Percentiles rank a stretch among this genome's conserved stretches.
Evolutionary conservation across 2,329 filamentous ascomycete genomes (phyloP).

Genomic region (Nothophaeocryptopus gaeumannii): DNA sequence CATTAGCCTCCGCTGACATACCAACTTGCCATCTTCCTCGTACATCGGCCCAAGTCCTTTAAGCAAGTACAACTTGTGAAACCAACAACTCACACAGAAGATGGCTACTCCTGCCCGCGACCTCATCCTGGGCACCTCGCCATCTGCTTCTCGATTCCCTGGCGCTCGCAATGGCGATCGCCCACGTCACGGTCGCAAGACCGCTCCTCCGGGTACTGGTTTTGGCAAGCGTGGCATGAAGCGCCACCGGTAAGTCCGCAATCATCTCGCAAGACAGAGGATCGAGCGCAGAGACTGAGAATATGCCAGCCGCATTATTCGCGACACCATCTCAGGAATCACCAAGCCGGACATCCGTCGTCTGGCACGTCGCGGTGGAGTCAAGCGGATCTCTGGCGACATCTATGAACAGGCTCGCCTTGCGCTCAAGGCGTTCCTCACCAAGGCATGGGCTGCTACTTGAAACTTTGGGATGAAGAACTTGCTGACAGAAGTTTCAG

Average conservation of each 20-base stretch:
- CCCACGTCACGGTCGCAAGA: background rate
- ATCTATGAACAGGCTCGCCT: conserved; percentile 63
- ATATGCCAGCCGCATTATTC: conserved; percentile 81
- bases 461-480: too few relatives aligned
- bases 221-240: background rate
- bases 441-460: conserved; percentile 53
- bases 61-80: too few relatives aligned
- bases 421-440: conserved; percentile 54
- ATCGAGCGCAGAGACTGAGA: conserved; percentile 8
- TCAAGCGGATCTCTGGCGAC: conserved; percentile 64
- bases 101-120: too few relatives aligned
- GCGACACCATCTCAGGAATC: conserved; percentile 97
- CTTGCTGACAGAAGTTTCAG: conserved; percentile 1
- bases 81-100: too few relatives aligned
- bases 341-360: conserved; percentile 69
- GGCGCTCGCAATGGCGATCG: too few relatives aligned
- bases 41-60: too few relatives aligned
- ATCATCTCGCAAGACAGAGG: background rate
- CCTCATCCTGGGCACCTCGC: background rate
- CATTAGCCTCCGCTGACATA: too few relatives aligned
- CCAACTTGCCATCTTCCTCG: too few relatives aligned
- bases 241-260: conserved; percentile 7
- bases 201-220: background rate
- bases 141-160: too few relatives aligned
- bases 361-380: conserved; percentile 70